Conservation (phyloP, 352 stramenopile genomes). For the Globisporangium orthogonon region DNA sequence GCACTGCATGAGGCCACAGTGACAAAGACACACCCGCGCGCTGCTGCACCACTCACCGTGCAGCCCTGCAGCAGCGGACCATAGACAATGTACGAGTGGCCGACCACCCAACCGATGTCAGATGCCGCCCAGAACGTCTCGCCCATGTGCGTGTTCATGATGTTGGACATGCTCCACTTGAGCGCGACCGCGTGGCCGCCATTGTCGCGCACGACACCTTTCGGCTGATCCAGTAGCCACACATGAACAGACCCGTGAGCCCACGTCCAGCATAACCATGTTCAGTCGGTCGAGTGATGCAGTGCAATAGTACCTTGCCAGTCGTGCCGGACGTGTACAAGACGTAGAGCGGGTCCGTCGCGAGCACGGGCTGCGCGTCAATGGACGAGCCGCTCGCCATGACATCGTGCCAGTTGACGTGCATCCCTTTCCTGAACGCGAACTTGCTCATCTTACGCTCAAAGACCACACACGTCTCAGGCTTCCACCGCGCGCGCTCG, state of each 20-base stretch:
- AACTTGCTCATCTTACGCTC: constrained; percentile 37
- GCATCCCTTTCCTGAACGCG: constrained; percentile 14
- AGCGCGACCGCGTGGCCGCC: constrained; percentile 77
- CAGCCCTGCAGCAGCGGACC: constrained; percentile 82
- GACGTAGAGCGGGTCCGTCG: constrained; percentile 67
- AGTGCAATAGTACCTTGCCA: constrained; percentile 23
- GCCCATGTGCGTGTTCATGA: constrained; percentile 63
- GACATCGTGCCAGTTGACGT: constrained; percentile 29
- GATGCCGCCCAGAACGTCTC: constrained; percentile 83
- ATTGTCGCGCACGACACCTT: constrained; percentile 74
- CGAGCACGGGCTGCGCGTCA: constrained; percentile 20
- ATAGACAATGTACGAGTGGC: constrained; percentile 88
- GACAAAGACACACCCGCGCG: background rate
- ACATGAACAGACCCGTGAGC: background rate
- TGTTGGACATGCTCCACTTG: constrained; percentile 81
- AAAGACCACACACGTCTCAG: constrained; percentile 47
- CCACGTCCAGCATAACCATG: background rate
- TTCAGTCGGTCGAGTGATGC: too few relatives aligned
- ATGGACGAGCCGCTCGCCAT: constrained; percentile 14
- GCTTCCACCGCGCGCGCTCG: constrained; percentile 30
- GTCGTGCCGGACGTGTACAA: constrained; percentile 79
- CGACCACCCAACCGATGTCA: constrained; percentile 89
- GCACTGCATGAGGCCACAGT: too few relatives aligned
- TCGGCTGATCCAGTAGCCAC: constrained; percentile 24
- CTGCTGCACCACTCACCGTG: constrained; percentile 25